Base-by-base conservation (phyloP, 2,329 filamentous ascomycete species). In the Exophiala bonariae region DNA sequence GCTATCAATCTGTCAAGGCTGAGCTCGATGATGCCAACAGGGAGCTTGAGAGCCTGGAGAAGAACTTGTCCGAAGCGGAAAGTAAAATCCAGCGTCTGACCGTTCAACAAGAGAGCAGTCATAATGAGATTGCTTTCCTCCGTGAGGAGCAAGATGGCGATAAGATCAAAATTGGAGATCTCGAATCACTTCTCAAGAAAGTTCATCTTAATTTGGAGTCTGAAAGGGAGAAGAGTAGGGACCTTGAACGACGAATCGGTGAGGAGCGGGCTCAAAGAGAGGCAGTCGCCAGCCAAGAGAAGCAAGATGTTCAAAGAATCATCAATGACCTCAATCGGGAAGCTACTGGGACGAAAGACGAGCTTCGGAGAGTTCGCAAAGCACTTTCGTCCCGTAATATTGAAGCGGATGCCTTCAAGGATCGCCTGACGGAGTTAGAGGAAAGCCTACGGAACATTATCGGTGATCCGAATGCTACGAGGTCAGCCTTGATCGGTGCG, bases 141-240 rank as follows among this genome's bases (percentile, higher is more conserved):
- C 85, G 93, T 2, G 93, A 99, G 64, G 93, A 99, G 72, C 93
- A 99, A 67, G 93, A 99, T 68, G 82, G 81, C 14, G 93, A 99
- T 74, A 99, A 99, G 77, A 95, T 99, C 65, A 91, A 90, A 69
- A 97, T 99, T 61, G 89, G 92, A 30, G 90, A 97, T 62, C 76
- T 97, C 6, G 91, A 97, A 63, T 87, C 89, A 7, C 83, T 85
- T 11, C 72, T 96, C 30, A 87, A 88, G 59, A 86, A 82, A 47
- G 80, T 83, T n/a, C 87, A 95, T 64, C 82, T 89, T 61, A 81
- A 75, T 39, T 73, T 96, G n/a, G 81, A 86, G 47, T 90, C 93
- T 41, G 90, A 96, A 66, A 87, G 86, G 66, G 91, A 96, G 51
- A 83, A 82, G 37, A 76, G 78, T 14, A 77, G 75, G 61, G 87